phyloP scores from a whole-genome alignment of 139 green algal genomes.

The Chlamydomonas urium region DNA sequence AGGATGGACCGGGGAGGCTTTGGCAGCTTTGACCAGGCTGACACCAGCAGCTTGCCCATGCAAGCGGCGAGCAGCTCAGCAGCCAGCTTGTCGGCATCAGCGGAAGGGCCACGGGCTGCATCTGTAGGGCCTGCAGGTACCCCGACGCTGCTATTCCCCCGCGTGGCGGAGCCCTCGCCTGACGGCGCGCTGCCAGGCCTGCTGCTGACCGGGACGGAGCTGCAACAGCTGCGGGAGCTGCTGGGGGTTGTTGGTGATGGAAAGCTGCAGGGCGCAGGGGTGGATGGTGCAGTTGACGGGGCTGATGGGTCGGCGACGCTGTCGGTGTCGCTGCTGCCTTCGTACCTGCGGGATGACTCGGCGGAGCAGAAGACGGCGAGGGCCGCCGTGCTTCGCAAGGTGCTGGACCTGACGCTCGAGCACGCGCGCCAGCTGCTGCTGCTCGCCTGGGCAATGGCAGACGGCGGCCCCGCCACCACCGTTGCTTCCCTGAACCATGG shows the following conservation, averaged over 20 bases:
- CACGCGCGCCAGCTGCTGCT: background rate
- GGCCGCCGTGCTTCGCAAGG: background rate
- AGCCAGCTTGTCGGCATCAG: background rate
- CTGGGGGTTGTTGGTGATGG: too few species aligned
- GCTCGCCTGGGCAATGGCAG: background rate
- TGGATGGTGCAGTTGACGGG: too few species aligned
- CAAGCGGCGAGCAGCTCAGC: background rate
- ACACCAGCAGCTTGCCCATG: background rate
- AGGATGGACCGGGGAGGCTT: background rate
- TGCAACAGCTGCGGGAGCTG: slow-evolving; percentile 7
- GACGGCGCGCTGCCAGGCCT: background rate
- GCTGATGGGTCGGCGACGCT: background rate
- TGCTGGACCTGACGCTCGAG: background rate
- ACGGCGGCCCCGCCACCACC: too few species aligned
- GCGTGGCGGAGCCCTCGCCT: background rate
- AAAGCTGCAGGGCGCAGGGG: too few species aligned
- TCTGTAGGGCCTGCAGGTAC: background rate
- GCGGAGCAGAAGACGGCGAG: background rate
- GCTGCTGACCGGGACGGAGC: background rate
- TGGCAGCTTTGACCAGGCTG: background rate
- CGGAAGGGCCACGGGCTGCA: background rate
- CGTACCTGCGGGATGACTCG: slow-evolving; percentile 5
- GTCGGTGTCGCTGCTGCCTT: slow-evolving; percentile 1
- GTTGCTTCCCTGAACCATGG: too few species aligned
- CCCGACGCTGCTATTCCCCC: slow-evolving; percentile 2